Evolutionary conservation across 768 basidiomycete genomes (phyloP), one percentile per base, ranked within the genome.

Genomic region (Boletus speciosus): DNA sequence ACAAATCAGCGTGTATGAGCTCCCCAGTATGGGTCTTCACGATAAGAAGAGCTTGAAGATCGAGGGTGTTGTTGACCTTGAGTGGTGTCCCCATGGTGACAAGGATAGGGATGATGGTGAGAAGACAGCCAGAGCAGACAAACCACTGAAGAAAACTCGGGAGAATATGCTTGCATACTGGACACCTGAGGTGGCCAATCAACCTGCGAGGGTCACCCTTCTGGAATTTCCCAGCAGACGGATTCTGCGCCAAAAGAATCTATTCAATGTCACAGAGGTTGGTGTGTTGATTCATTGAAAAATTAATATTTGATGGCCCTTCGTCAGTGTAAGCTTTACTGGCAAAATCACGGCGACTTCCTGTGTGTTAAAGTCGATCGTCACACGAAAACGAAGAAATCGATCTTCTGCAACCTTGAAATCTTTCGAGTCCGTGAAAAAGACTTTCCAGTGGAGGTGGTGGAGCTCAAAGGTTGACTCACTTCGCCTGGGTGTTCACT

Each of bases 311-410:
- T 40, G 56, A 55, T 16, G 40, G 40, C 11, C 12, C 1, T 61
- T 40, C 63, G 10, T 65, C 27, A 98, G 95, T 98, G 96, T 71
- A 97, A 97, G 75, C 81, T 99, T 40, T 88, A 89, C 72, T 99
- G 93, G 94, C 97, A 99, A 76, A 96, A 94, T 65, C 90, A 94
- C 68, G 97, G 96, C 35, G 94, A 98, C 71, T 98, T 92, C 76
- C 83, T 99, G 15, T 98, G 97, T 66, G 96, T 98, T 71, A 98
- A 97, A 75, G 97, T 99, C 51, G 97, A 98, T 74, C 88, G 96
- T 47, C 94, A 97, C 70, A 95, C 94, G 25, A 98, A 98, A 76
- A 96, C 96, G 5, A 97, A 96, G 74, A 98, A 98, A 75, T 94
- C 94, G 5, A 93, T 90, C 31, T 98, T 93, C 77, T 96, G 95